A percentile compares a stretch with the other conserved stretches of the same genome.
Evolutionary conservation across 1,139 yeast genomes (phyloP).

Genomic region (Eremothecium sinecaudum): DNA sequence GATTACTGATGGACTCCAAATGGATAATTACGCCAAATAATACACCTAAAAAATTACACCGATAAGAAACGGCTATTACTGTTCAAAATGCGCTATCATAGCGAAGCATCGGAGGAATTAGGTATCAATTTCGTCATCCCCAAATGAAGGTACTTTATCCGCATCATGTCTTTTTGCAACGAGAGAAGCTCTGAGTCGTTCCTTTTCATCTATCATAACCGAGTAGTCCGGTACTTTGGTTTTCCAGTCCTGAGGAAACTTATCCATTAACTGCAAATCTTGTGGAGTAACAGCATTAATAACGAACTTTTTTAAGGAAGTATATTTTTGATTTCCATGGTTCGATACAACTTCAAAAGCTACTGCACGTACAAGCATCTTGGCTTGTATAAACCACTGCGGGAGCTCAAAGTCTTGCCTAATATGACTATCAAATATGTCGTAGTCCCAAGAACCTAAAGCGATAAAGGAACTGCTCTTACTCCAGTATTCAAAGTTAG

Average conservation of each 20-base stretch:
- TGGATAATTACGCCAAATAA: no score
- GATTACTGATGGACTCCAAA: no score
- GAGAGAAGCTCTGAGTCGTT: slow-evolving; percentile 9
- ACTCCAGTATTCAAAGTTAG: slow-evolving; percentile 4
- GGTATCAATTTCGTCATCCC: slow-evolving; percentile 25
- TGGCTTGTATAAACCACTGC: slow-evolving; percentile 23
- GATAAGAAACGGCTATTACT: no score
- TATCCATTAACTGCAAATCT: slow-evolving; percentile 28
- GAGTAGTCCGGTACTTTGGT: slow-evolving; percentile 11
- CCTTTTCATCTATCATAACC: slow-evolving; percentile 9
- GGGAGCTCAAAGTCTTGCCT: slow-evolving; percentile 30
- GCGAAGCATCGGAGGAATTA: no score
- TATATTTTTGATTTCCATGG: slow-evolving; percentile 31
- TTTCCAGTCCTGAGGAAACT: slow-evolving; percentile 12
- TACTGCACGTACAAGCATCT: slow-evolving; percentile 27
- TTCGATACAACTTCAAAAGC: slow-evolving; percentile 28
- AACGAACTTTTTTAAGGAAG: slow-evolving; percentile 30
- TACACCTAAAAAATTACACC: no score
- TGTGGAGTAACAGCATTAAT: slow-evolving; percentile 32
- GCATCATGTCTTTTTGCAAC: slow-evolving; percentile 10
- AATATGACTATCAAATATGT: slow-evolving; percentile 19
- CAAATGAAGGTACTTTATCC: slow-evolving; percentile 24
- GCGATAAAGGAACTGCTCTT: slow-evolving; percentile 19
- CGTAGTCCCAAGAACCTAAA: slow-evolving; percentile 25
- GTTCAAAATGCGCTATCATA: no score